Base-by-base conservation (phyloP, 1,284 basidiomycete species). In the Malassezia brasiliensis region DNA sequence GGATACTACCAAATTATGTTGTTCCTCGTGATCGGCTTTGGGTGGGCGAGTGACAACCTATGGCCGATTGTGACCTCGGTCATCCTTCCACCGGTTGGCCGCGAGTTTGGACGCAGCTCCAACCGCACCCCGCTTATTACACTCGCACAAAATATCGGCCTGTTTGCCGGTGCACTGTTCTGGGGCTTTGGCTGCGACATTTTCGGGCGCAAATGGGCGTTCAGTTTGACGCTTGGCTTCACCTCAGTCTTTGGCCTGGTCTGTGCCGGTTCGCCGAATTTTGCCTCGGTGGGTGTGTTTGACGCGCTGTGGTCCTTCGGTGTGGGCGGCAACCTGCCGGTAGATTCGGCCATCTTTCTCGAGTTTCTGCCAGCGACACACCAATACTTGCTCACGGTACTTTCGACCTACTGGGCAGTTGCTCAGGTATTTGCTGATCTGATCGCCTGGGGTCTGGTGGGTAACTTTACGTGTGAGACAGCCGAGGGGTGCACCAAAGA, bases 381-480 rank as follows among this genome's bases (percentile, higher is more conserved):
- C 3, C 49, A 65, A 1, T 69, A 64, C 38, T 38, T 68, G 8
- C 59, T 69, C 19, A 64, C 65, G 1, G 55, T 64, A 0, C 61
- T 69, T 15, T 68, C 65, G 31, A 40, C 65, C n/a, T 72, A 66
- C 37, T 71, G 72, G 47, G 70, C 71, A n/a, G 46, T 74, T 10
- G 71, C 70, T 6, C 64, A 68, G 32, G 51, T 68, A 25, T 58
- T 72, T 7, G 66, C 63, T 5, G 63, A 53, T 3, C 62, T 64
- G 15, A 66, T 74, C 42, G 66, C 70, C 5, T 71, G 68, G 50
- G 68, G 65, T 5, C 56, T 72, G 25, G 59, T 72, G n/a, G 66
- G 67, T 14, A 51, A 47, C 7, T 65, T 62, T 39, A 58, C 63
- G 11, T 74, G 71, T 49, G 60, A 49, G 5, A 45, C 56, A 15